A percentile compares a stretch with the other conserved stretches of the same genome.
Evolutionary conservation across 805 yeast genomes (phyloP).

Genomic region (Spathaspora boniae): DNA sequence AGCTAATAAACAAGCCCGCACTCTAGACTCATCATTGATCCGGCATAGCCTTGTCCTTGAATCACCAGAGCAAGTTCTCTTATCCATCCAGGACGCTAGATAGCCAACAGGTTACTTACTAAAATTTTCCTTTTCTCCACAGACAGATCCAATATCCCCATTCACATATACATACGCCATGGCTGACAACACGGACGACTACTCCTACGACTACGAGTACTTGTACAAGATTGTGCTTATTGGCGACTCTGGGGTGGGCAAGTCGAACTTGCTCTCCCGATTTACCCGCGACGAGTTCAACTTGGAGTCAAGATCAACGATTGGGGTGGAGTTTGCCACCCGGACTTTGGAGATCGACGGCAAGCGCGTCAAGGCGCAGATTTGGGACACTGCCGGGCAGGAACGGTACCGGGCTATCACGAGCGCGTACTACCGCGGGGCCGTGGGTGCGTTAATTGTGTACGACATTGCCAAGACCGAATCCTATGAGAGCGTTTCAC

Average conservation of each 20-base stretch:
- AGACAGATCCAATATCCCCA: too few relatives aligned
- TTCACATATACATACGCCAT: slow-evolving; percentile 11
- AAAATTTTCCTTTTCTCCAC: too few relatives aligned
- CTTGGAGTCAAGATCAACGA: slow-evolving; percentile 89
- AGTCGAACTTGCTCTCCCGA: slow-evolving; percentile 87
- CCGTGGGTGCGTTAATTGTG: slow-evolving; percentile 94
- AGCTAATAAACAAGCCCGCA: too few relatives aligned
- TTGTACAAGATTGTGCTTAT: slow-evolving; percentile 92
- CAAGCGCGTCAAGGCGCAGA: slow-evolving; percentile 81
- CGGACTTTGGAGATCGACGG: slow-evolving; percentile 87
- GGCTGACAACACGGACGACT: slow-evolving; percentile 44
- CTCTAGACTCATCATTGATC: too few relatives aligned
- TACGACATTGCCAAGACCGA: slow-evolving; percentile 92
- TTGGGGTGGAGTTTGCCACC: slow-evolving; percentile 98
- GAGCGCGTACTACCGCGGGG: slow-evolving; percentile 95
- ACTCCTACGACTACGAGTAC: slow-evolving; percentile 76
- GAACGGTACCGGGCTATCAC: slow-evolving; percentile 98
- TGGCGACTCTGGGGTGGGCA: slow-evolving; percentile 97
- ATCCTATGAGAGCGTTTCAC: slow-evolving; percentile 77
- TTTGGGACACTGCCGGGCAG: slow-evolving; percentile 99
- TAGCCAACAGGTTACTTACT: too few relatives aligned
- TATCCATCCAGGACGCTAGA: too few relatives aligned
- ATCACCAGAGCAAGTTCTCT: too few relatives aligned
- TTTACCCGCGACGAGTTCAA: slow-evolving; percentile 96
- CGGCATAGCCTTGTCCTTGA: too few relatives aligned